Evolutionary conservation across 164 flowering plant genomes (phyloP), one percentile per base, ranked within the genome.

Genomic region (Aristolochia fimbriata): DNA sequence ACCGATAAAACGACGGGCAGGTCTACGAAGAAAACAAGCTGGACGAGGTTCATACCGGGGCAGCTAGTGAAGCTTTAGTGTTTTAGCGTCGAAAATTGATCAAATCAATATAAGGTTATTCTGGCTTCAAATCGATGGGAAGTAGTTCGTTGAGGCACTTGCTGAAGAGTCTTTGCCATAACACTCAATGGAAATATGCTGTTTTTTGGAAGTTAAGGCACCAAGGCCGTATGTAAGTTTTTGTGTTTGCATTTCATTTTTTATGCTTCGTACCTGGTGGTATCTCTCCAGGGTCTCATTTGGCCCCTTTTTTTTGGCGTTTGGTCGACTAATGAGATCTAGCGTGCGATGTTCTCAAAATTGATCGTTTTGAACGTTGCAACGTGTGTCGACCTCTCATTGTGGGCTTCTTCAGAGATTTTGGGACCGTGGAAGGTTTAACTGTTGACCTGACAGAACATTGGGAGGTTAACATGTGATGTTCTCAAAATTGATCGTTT

Each of bases 21-120:
- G 87, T 66, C 66, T 90, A 65, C 73, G 88, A 12, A 79, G 81
- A 20, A 80, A 80, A 63, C 95, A 90, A n/a, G 93, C 95, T 9
- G 97, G 97, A 27, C 71, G 97, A 72, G 83, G 92, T 54, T 87
- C 96, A 3, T 84, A 86, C 59, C 57, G 86, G 31, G 95, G 86
- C 27, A 87, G 95, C 70, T 87, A 90, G 90, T 23, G 67, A 30
- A 54, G 59, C 74, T 57, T 59, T 6, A 63, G 33, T 51, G 30
- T 51, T 30, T 47, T 57, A 33, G 60, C 50, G 15, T 27, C 22
- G 16, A 41, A 59, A 11, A 54, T 37, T 23, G 27, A 27, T 49
- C 68, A 46, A 17, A n/a, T 23, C 23, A 21, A 13, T 15, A 49
- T 49, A 17, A 49, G 12, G 22, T 20, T 49, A 17, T 10, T 17